Percentiles rank a stretch among this genome's conserved stretches.
These are phyloP conservation scores for Elaphomyces granulatus DNA, from an alignment of 495 filamentous ascomycete genomes.

Conservation along the genomic window DNA sequence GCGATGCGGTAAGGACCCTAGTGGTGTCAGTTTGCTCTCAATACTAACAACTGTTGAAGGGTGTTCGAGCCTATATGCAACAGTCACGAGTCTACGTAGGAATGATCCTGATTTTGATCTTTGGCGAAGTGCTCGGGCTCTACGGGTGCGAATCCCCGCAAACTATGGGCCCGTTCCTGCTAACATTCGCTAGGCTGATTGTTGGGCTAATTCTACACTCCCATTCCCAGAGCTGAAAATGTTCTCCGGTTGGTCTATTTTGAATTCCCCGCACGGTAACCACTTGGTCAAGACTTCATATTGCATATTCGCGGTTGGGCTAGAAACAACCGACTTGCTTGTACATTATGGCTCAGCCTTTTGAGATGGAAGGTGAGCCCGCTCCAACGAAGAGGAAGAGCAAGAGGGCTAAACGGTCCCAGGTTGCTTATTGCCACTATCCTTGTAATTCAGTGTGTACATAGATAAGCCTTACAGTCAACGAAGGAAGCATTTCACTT, in stretches of 20 bases:
- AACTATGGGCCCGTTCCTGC: slow-evolving; percentile 3
- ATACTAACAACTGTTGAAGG: slow-evolving; percentile 33
- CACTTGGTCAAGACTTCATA: too few species aligned
- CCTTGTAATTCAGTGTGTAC: too few species aligned
- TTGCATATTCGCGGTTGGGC: too few species aligned
- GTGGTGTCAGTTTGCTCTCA: background rate
- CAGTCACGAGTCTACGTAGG: slow-evolving; percentile 93
- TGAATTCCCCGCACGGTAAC: too few species aligned
- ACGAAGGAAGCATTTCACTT: too few species aligned
- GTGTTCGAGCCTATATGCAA: slow-evolving; percentile 86
- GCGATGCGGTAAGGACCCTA: slow-evolving; percentile 52
- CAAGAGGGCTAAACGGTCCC: background rate
- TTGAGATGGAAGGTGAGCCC: background rate
- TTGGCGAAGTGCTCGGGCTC: slow-evolving; percentile 90
- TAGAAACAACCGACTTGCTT: too few species aligned
- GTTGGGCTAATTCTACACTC: slow-evolving; percentile 44
- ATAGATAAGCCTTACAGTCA: too few species aligned
- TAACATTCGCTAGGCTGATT: slow-evolving; percentile 35
- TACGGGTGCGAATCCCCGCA: slow-evolving; percentile 60
- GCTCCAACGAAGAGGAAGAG: background rate
- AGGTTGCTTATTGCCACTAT: background rate
- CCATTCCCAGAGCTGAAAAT: slow-evolving; percentile 21
- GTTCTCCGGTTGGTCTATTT: too few species aligned
- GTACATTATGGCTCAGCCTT: background rate
- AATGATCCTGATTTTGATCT: slow-evolving; percentile 98